These are phyloP conservation scores for Cytospora piceicola DNA, from an alignment of 2,329 filamentous ascomycete genomes.

Conservation along the genomic window DNA sequence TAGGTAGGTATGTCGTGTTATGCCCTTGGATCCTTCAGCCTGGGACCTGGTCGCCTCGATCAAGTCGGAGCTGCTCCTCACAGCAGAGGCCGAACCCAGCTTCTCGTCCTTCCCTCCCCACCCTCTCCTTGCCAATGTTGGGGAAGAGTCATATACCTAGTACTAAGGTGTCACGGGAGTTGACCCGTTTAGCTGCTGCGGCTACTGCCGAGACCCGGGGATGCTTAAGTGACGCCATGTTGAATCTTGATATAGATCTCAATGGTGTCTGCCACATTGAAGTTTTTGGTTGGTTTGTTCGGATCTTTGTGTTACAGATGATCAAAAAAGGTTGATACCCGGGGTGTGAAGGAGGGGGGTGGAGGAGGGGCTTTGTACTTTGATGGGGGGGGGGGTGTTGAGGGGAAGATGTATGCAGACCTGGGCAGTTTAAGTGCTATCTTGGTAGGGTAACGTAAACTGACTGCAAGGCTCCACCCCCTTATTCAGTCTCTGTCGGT, in stretches of 20 bases:
- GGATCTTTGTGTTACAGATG: neutral
- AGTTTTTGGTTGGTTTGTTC: neutral
- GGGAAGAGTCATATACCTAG: neutral
- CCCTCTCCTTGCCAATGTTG: neutral
- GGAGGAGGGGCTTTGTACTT: neutral
- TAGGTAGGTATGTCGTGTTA: no score
- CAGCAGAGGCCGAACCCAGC: neutral
- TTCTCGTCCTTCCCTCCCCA: neutral
- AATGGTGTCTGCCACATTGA: neutral
- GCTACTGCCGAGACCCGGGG: constrained; percentile 2
- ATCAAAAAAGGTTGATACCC: neutral
- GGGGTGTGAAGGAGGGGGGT: neutral
- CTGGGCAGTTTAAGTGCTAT: neutral
- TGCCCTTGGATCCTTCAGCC: neutral
- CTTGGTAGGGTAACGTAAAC: neutral
- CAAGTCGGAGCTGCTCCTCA: no score
- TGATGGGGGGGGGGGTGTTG: neutral
- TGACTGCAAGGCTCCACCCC: neutral
- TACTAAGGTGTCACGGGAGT: neutral
- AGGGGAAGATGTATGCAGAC: no score
- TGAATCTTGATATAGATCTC: neutral
- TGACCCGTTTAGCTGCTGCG: constrained; percentile 2
- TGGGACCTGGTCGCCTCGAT: neutral
- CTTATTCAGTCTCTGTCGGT: no score
- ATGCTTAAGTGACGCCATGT: neutral